Evolutionary conservation across 176 grass and related monocot species (phyloP).

Genomic region (Bromus sterilis): DNA sequence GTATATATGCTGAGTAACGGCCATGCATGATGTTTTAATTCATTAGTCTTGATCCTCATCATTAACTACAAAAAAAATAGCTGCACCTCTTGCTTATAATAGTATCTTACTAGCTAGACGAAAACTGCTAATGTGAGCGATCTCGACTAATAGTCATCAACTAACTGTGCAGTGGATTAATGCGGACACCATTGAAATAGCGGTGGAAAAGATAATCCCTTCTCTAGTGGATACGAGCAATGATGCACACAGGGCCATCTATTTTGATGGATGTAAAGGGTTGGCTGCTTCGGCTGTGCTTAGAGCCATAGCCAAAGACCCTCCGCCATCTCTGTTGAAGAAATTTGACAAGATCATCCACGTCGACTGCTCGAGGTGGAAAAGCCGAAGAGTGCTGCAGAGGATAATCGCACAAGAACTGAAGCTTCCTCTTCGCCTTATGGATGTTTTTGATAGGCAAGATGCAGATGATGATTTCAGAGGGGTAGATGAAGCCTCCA

Average conservation of each 20-base stretch:
- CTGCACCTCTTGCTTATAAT: background rate
- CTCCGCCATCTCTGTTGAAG: rapidly evolving
- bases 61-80: background rate
- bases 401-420: background rate
- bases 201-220: rapidly evolving
- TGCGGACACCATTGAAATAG: rapidly evolving
- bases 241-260: background rate
- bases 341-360: background rate
- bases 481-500: background rate
- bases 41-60: background rate
- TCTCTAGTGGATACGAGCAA: background rate
- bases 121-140: background rate
- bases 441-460: background rate
- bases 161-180: background rate
- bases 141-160: background rate
- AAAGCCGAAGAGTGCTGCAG: background rate
- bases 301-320: background rate
- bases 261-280: background rate
- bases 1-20: no score
- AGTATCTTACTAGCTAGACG: background rate
- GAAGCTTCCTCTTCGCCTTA: rapidly evolving
- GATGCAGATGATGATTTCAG: background rate
- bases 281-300: background rate
- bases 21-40: no score
- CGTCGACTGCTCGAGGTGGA: background rate